Evolutionary conservation across 805 yeast genomes (phyloP), one percentile per base, ranked within the genome.

Genomic region (Wickerhamomyces rabaulensis): DNA sequence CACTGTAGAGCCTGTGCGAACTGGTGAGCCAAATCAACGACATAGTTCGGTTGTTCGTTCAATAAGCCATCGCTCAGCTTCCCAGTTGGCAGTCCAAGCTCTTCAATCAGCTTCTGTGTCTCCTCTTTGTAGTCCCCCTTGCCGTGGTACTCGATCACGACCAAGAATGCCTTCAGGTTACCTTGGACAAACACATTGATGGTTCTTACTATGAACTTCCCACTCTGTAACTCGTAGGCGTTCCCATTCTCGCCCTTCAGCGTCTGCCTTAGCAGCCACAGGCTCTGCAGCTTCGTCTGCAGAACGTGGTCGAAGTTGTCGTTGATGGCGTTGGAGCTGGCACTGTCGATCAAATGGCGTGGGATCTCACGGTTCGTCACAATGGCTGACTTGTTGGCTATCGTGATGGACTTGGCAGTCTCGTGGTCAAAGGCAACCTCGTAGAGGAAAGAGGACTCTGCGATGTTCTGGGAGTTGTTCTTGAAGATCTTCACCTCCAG

Each of bases 111-210:
- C 15, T 60, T 56, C 21, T 42, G 43, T 6, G 41, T 41, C 26
- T 45, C 50, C 27, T 37, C 42, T 35, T 22, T 54, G 40, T 21
- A 46, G 16, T 45, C 15, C 2, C 43, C 48, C 9, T 44, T 31
- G 5, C 42, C 49, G 10, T 16, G 16, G 20, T 31, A 37, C 3
- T 49, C 47, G 3, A 83, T 70, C 54, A 83, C 85, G 23, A 85
- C 74, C 38, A 86, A 62, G 26, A 86, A 71, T 0, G 91, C 90
- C 47, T 82, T 76, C 66, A 84, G 86, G 15, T 71, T 71, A 2
- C 95, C 95, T 58, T 84, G 90, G 15, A 85, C 69, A 40, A 82
- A 79, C 35, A 86, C 78, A 57, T 86, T 87, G 37, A 86, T 81
- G 0, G 88, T 77, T 33, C 87, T 67, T 3, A 87, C 67, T 7